phyloP scores from a whole-genome alignment of 2,329 filamentous ascomycete species.

The Pseudogymnoascus sp. region DNA sequence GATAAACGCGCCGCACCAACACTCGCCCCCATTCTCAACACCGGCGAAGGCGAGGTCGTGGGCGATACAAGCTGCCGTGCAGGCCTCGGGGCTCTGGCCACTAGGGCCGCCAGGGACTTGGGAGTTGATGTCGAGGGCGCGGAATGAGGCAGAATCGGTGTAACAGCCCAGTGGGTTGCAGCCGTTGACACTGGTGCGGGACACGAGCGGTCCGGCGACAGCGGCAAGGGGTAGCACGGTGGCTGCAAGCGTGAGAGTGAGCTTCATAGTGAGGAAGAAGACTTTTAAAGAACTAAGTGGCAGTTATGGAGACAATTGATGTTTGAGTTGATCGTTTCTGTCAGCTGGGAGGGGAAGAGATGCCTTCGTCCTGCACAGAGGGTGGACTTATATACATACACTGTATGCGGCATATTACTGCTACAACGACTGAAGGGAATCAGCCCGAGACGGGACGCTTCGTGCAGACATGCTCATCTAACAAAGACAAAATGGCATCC shows the following conservation, averaged over 20 bases:
- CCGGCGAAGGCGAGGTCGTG: constrained; percentile 29
- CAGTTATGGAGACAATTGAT: background rate
- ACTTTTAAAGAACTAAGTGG: background rate
- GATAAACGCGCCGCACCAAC: constrained; percentile 31
- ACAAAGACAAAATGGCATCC: background rate
- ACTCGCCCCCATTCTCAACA: constrained; percentile 34
- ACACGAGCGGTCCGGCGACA: background rate
- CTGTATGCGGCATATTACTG: background rate
- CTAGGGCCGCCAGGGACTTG: background rate
- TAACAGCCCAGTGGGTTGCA: constrained; percentile 10
- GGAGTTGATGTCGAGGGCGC: constrained; percentile 16
- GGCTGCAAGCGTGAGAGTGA: background rate
- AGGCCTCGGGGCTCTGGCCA: background rate
- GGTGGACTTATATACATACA: background rate
- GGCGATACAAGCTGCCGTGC: background rate
- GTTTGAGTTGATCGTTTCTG: background rate
- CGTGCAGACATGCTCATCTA: background rate
- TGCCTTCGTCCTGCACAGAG: background rate
- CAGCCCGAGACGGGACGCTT: background rate
- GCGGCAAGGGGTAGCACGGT: background rate
- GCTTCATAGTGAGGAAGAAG: background rate
- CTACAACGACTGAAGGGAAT: background rate
- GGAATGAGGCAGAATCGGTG: constrained; percentile 2
- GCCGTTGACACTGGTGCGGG: background rate
- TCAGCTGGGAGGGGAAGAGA: background rate